phyloP scores from a whole-genome alignment of 2,329 filamentous ascomycete genomes.

The Aphanocladium album region DNA sequence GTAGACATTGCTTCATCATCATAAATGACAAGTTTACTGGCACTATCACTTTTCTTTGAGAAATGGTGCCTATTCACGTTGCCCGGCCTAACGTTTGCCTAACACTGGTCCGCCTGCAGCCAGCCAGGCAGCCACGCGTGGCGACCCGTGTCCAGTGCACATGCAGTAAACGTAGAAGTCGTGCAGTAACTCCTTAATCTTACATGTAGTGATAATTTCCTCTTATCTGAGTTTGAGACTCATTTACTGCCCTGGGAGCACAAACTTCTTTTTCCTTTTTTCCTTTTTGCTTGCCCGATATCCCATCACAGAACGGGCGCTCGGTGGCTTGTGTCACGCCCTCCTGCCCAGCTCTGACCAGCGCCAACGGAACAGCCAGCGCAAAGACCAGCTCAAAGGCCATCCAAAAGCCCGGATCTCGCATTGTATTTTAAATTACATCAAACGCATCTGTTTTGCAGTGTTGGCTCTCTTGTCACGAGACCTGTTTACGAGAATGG shows the following conservation, averaged over 20 bases:
- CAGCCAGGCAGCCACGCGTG: conserved; percentile 9
- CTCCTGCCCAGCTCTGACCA: conserved; percentile 7
- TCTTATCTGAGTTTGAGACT: neutral
- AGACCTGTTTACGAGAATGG: neutral
- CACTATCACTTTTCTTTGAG: neutral
- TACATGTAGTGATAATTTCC: neutral
- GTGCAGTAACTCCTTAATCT: neutral
- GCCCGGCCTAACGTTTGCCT: conserved; percentile 7
- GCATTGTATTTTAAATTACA: conserved; percentile 5
- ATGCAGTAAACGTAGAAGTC: neutral
- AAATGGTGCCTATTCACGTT: neutral
- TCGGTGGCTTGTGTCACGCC: conserved; percentile 9
- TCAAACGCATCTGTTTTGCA: neutral
- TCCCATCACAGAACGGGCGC: conserved; percentile 2
- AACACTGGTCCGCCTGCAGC: conserved; percentile 6
- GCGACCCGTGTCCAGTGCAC: conserved; percentile 2
- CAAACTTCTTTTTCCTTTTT: neutral
- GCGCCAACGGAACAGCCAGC: neutral
- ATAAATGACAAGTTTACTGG: neutral
- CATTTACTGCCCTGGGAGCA: neutral
- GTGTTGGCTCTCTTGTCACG: neutral
- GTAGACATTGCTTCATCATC: neutral
- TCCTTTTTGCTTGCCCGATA: neutral
- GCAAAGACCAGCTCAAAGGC: conserved; percentile 9
- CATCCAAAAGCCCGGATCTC: neutral